phyloP scores from a whole-genome alignment of 1,139 yeast species.

The Oligophagozyma castellii region DNA sequence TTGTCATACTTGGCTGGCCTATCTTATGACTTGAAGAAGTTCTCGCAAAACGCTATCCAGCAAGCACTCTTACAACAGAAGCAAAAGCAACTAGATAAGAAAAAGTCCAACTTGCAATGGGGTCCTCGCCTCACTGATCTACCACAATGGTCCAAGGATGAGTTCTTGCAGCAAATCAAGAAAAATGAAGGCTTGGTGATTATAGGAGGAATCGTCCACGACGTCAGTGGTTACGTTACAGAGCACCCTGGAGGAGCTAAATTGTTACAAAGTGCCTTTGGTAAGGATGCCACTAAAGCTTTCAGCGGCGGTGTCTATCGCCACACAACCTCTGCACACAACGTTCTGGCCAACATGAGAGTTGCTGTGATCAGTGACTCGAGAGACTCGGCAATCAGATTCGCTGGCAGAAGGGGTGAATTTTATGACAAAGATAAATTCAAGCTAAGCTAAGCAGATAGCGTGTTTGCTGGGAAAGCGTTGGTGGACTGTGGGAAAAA shows the following conservation, averaged over 20 bases:
- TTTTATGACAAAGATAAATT: conserved; percentile 11
- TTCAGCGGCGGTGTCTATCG: conserved; percentile 97
- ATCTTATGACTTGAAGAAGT: conserved; percentile 82
- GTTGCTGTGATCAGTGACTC: conserved; percentile 77
- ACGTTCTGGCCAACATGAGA: conserved; percentile 88
- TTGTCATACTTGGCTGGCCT: conserved; percentile 62
- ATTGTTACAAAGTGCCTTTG: conserved; percentile 69
- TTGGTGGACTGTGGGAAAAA: too few species aligned
- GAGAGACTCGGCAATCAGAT: conserved; percentile 28
- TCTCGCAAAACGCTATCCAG: conserved; percentile 90
- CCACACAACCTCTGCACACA: conserved; percentile 96
- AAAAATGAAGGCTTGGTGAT: conserved; percentile 49
- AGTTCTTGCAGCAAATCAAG: conserved; percentile 58
- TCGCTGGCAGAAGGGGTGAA: conserved; percentile 26
- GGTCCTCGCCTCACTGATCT: conserved; percentile 74
- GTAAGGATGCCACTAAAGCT: conserved; percentile 94
- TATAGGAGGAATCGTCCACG: conserved; percentile 90
- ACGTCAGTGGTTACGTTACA: conserved; percentile 68
- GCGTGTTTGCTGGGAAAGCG: too few species aligned
- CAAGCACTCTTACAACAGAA: conserved; percentile 94
- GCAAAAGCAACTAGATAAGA: conserved; percentile 82
- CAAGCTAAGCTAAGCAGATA: not conserved
- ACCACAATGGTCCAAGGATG: conserved; percentile 85
- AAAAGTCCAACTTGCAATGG: conserved; percentile 77
- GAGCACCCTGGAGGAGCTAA: conserved; percentile 98